A percentile compares a stretch with the other conserved stretches of the same genome.
Conservation (phyloP, 768 basidiomycete genomes). For the Pisolithus sp. region DNA sequence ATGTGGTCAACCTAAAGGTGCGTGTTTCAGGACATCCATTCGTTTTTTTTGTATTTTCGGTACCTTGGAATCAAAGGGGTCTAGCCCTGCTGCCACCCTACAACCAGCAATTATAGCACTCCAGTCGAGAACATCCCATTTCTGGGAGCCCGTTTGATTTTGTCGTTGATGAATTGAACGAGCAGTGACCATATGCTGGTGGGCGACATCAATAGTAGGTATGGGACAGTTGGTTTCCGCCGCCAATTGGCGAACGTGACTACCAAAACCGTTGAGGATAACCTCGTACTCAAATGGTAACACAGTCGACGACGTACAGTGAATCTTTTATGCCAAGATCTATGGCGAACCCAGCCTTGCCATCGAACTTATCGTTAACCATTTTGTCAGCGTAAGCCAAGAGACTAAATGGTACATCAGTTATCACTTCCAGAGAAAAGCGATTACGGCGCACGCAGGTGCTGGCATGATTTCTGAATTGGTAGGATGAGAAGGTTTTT, state of each 20-base stretch:
- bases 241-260: constrained; percentile 64
- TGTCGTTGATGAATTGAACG: constrained; percentile 53
- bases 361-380: constrained; percentile 62
- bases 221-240: constrained; percentile 54
- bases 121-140: constrained; percentile 65
- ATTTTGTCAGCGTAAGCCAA: constrained; percentile 60
- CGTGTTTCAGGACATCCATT: constrained; percentile 10
- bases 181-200: constrained; percentile 68
- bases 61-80: constrained; percentile 25
- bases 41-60: too few species aligned
- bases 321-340: constrained; percentile 83
- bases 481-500: constrained; percentile 10
- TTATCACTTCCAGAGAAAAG: background rate
- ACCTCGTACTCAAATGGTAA: background rate
- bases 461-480: constrained; percentile 60
- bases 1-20: background rate
- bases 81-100: constrained; percentile 61
- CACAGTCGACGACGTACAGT: constrained; percentile 30
- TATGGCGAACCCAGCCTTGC: constrained; percentile 60
- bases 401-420: constrained; percentile 31
- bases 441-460: constrained; percentile 37
- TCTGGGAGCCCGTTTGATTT: constrained; percentile 34
- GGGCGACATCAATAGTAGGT: constrained; percentile 60
- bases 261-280: constrained; percentile 10
- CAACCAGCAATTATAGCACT: constrained; percentile 67